These are phyloP conservation scores for Coemansia sp. DNA, from an alignment of 192 early-diverging fungal genomes.

Conservation along the genomic window DNA sequence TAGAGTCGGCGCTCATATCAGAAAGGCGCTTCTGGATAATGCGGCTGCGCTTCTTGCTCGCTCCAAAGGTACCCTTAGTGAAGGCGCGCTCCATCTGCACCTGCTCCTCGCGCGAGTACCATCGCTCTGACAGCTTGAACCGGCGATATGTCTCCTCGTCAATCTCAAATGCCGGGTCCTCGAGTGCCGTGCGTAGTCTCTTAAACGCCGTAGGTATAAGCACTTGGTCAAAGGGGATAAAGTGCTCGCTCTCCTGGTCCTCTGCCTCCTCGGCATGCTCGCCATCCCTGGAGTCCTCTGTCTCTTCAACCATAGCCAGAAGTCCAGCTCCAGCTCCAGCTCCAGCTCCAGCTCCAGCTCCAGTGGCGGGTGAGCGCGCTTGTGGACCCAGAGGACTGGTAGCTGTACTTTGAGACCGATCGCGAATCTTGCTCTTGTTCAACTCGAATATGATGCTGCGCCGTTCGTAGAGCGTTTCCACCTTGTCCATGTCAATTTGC, in stretches of 20 bases:
- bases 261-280: slow-evolving; percentile 16
- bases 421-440: slow-evolving; percentile 37
- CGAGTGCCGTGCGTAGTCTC: slow-evolving; percentile 42
- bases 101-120: slow-evolving; percentile 55
- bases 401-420: slow-evolving; percentile 12
- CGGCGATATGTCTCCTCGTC: slow-evolving; percentile 53
- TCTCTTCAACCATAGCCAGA: not conserved
- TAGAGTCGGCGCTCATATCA: not conserved
- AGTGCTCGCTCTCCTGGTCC: slow-evolving; percentile 28
- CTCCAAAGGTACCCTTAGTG: slow-evolving; percentile 35
- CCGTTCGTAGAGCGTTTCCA: slow-evolving; percentile 43
- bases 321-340: not conserved
- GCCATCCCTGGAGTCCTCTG: slow-evolving; percentile 11
- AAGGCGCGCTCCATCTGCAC: slow-evolving; percentile 38
- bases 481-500: slow-evolving; percentile 52
- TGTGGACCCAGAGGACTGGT: not conserved
- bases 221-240: slow-evolving; percentile 56
- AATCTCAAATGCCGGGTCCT: slow-evolving; percentile 45
- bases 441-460: slow-evolving; percentile 51
- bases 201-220: slow-evolving; percentile 59
- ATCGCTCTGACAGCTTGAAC: slow-evolving; percentile 57
- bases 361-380: not conserved
- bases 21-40: slow-evolving; percentile 21
- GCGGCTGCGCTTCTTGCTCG: slow-evolving; percentile 24
- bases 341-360: not conserved